Evolutionary conservation across 768 basidiomycete genomes (phyloP), one percentile per base, ranked within the genome.

Genomic region (Boletus rubroflammeus): DNA sequence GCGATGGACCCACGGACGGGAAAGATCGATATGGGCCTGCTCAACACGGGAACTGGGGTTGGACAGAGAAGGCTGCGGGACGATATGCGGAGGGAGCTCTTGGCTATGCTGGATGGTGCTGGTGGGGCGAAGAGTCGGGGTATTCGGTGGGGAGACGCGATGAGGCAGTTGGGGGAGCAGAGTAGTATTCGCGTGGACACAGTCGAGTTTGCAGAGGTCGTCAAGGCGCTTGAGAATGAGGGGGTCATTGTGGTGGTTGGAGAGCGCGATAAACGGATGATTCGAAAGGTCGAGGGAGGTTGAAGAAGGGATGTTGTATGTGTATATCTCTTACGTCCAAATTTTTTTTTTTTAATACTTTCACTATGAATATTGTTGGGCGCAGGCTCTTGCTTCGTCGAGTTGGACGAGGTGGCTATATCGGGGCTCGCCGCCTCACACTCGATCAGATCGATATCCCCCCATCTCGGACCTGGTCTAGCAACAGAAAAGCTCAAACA

Each of bases 1-100:
- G 93, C 93, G 38, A 95, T 96, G 79, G 95, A 98, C 71, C 96
- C 96, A 10, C 79, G 90, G 23, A 98, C 95, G 13, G 96, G 96
- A 50, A 93, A 95, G 79, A 96, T 98, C 66, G 95, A 98, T 70
- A 90, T 98, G 83, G 91, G 94, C 50, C 70, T 99, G 66, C 80
- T 99, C 62, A 95, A 93, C 67, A 95, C 93, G 3, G 97, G 97
- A 2, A 92, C 93, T 3, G 93, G 91, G 2, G 78, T 83, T 48
- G 89, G 93, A 25, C 90, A 95, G 73, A 78, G 93, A 61, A 86
- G 85, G 69, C 65, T 96, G 72, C 80, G 85, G 42, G 91, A 89
- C n/a, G 95, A 97, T 70, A 86, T 98, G 80, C 83, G 88, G 62
- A 84, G 80, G 64, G 97, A 92, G 65, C 72, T 98, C 13, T 64